phyloP scores from a whole-genome alignment of 2,329 filamentous ascomycete species.

The Dendryphion nanum region DNA sequence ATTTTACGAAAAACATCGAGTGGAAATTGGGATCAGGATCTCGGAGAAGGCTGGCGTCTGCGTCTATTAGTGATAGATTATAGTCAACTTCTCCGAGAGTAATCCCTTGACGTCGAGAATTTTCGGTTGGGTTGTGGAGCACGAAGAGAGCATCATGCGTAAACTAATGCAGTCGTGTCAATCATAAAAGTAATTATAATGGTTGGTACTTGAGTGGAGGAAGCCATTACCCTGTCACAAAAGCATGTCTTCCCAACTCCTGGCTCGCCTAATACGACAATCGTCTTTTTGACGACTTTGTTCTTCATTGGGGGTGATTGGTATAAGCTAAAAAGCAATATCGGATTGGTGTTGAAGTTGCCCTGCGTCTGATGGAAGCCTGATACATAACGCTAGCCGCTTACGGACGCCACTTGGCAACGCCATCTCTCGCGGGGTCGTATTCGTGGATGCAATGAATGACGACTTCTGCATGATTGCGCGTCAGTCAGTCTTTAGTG shows the following conservation, averaged over 20 bases:
- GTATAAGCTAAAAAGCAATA: too few species aligned
- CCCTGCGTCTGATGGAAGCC: too few species aligned
- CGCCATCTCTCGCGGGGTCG: too few species aligned
- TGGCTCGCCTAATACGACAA: slow-evolving; percentile 21
- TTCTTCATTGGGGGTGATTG: too few species aligned
- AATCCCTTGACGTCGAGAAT: too few species aligned
- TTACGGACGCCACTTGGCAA: too few species aligned
- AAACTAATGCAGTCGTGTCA: background rate
- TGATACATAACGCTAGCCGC: too few species aligned
- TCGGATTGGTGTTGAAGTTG: too few species aligned
- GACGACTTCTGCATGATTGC: too few species aligned
- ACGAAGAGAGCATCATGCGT: background rate
- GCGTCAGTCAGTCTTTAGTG: too few species aligned
- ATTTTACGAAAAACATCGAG: slow-evolving; percentile 6
- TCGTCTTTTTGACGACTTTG: too few species aligned
- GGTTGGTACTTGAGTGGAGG: background rate
- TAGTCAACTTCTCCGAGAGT: background rate
- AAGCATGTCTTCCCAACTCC: slow-evolving; percentile 27
- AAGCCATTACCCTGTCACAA: slow-evolving; percentile 17
- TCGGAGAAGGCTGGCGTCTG: background rate
- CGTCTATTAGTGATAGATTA: background rate
- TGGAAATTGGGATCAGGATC: background rate
- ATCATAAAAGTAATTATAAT: background rate
- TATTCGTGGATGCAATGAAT: too few species aligned
- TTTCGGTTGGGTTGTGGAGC: background rate